phyloP scores from a whole-genome alignment of 148 eudicot genomes.

The Rhododendron vialii region DNA sequence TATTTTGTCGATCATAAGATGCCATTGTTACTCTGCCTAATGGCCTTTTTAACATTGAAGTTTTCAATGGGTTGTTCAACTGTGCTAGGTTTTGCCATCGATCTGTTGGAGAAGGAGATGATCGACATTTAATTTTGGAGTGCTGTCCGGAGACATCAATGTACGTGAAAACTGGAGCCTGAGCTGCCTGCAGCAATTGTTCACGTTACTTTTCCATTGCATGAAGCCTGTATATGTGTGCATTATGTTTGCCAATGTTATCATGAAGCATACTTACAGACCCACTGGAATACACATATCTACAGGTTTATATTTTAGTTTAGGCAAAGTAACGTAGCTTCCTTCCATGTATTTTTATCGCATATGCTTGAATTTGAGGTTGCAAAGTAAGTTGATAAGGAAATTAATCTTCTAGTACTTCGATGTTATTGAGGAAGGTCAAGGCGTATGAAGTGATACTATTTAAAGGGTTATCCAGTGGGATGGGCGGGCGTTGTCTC shows the following conservation, averaged over 20 bases:
- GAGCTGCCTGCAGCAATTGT: background rate
- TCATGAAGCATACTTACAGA: background rate
- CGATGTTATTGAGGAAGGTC: background rate
- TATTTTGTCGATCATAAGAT: background rate
- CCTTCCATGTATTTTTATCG: background rate
- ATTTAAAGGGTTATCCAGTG: background rate
- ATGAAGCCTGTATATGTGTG: background rate
- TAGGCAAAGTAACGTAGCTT: background rate
- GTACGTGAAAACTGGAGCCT: conserved; percentile 38
- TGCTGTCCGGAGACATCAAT: conserved; percentile 77
- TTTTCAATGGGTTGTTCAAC: background rate
- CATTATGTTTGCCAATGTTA: background rate
- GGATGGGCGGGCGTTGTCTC: background rate
- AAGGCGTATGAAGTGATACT: background rate
- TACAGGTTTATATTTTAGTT: background rate
- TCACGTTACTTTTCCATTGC: background rate
- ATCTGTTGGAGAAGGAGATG: conserved; percentile 91
- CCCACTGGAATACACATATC: background rate
- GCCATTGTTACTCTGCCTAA: background rate
- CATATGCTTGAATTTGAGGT: background rate
- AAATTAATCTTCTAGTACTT: background rate
- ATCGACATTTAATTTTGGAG: conserved; percentile 79
- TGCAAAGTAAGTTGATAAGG: background rate
- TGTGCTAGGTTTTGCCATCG: conserved; percentile 73
- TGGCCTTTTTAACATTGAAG: conserved; percentile 1